Conservation (phyloP, 495 filamentous ascomycete genomes). For the Cercophora samala region DNA sequence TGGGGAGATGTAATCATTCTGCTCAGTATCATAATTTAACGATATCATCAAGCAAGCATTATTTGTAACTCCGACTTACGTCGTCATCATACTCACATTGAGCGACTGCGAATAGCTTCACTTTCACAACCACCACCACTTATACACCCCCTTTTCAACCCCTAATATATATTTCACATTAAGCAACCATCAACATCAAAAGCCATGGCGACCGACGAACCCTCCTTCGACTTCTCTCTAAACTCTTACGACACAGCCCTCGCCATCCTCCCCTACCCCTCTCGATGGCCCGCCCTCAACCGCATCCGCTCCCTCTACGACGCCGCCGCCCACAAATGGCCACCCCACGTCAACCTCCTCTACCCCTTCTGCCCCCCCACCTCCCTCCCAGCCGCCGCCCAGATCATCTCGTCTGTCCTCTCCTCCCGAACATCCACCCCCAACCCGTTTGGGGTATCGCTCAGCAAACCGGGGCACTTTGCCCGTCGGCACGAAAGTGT, state of each 20-base stretch:
- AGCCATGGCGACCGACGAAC: slow-evolving; percentile 17
- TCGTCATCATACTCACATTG: too few species aligned
- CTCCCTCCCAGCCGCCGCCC: slow-evolving; percentile 12
- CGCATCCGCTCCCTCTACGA: slow-evolving; percentile 53
- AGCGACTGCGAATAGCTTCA: background rate
- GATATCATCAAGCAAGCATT: too few species aligned
- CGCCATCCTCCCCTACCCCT: slow-evolving; percentile 46
- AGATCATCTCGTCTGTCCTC: background rate
- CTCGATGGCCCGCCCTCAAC: slow-evolving; percentile 43
- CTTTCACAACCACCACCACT: background rate
- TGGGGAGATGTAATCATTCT: too few species aligned
- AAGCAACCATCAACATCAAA: background rate
- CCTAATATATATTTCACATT: background rate
- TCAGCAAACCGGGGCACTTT: background rate
- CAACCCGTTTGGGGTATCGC: background rate
- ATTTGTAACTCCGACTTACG: too few species aligned
- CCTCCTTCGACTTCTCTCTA: slow-evolving; percentile 31
- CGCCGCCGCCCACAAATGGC: slow-evolving; percentile 55
- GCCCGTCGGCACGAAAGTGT: background rate
- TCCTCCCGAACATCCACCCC: background rate
- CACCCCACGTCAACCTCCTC: slow-evolving; percentile 57
- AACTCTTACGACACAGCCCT: slow-evolving; percentile 49
- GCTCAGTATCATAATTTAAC: too few species aligned
- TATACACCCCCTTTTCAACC: background rate
- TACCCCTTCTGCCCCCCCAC: slow-evolving; percentile 54